Base-by-base conservation (phyloP, 306 rosid genomes). In the Boehmeria nivea region DNA sequence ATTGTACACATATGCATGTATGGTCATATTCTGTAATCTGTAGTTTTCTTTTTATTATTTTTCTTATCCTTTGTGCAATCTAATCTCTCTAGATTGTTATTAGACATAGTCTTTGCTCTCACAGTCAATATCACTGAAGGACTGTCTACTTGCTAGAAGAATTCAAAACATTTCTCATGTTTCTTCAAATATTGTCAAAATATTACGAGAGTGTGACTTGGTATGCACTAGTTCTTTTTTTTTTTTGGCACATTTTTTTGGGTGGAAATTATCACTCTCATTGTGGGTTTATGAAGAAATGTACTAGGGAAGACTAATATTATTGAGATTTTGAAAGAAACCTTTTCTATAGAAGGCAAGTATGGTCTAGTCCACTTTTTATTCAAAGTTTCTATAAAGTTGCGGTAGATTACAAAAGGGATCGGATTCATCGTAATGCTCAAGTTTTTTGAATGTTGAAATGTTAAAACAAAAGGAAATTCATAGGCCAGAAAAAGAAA, bases 71-170 rank as follows among this genome's bases (percentile, higher is more conserved):
- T 65, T 48, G 43, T 23, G 55, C 26, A 49, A 48, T 28, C 58
- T 28, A 31, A 48, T 26, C 56, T 25, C 72, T 36, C 48, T 43
- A 52, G 51, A 61, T 26, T 57, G 37, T 40, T 45, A 62, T 45
- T 6, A 51, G 66, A 51, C 60, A 14, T 6, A 9, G 66, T 67
- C 73, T 61, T 40, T 23, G 72, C 28, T 62, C 11, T 44, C 66
- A 54, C 57, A 43, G 60, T 73, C 62, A 57, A 57, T 66, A 44
- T 12, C 70, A 61, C 49, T 57, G 57, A 31, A 51, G 18, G 68
- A 66, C 62, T 36, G 72, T 60, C 72, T 48, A 53, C 62, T 66
- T 51, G 47, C 54, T 20, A 15, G 17, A 24, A 49, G 39, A 61
- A 60, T 66, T 67, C 78, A 72, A 58, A 58, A 50, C 8, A 8